Percentiles rank a stretch among this genome's conserved stretches.
phyloP scores from a whole-genome alignment of 495 filamentous ascomycete species.

The Aspergillus carlsbadensis region DNA sequence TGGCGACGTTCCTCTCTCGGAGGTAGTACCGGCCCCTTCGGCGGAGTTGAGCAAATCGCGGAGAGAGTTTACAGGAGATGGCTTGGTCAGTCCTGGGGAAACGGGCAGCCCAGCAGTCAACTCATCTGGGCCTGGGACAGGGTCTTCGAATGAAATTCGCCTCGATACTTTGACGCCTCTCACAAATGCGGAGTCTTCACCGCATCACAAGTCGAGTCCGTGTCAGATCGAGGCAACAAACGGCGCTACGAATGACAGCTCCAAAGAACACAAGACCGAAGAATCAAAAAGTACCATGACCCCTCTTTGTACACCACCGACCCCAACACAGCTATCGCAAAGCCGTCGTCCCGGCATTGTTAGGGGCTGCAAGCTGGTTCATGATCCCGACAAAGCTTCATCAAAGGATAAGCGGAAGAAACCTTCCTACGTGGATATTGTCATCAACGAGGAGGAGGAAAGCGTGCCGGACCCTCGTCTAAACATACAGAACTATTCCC shows the following conservation, averaged over 20 bases:
- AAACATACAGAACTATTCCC: constrained; percentile 58
- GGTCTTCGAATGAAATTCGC: constrained; percentile 48
- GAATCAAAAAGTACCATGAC: constrained; percentile 39
- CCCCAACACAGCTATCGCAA: constrained; percentile 53
- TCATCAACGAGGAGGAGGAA: constrained; percentile 61
- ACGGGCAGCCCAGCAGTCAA: constrained; percentile 64
- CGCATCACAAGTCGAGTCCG: constrained; percentile 59
- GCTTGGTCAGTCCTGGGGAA: constrained; percentile 66
- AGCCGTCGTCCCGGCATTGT: constrained; percentile 61
- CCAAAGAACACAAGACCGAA: constrained; percentile 15
- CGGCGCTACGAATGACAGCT: constrained; percentile 19
- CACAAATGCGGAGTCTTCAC: constrained; percentile 75
- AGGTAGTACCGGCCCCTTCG: constrained; percentile 9
- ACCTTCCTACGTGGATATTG: constrained; percentile 70
- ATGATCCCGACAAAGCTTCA: constrained; percentile 67
- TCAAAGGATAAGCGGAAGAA: constrained; percentile 67
- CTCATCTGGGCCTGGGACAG: constrained; percentile 31
- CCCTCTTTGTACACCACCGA: constrained; percentile 50
- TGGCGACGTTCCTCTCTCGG: constrained; percentile 11
- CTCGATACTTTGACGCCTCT: constrained; percentile 70
- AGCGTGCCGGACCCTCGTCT: constrained; percentile 76
- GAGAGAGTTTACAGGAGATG: constrained; percentile 49
- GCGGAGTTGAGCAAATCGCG: constrained; percentile 13
- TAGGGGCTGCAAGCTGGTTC: constrained; percentile 67
- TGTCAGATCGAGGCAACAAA: constrained; percentile 36